Conservation (phyloP, 1,139 yeast genomes). For the Suhomyces kunorum region DNA sequence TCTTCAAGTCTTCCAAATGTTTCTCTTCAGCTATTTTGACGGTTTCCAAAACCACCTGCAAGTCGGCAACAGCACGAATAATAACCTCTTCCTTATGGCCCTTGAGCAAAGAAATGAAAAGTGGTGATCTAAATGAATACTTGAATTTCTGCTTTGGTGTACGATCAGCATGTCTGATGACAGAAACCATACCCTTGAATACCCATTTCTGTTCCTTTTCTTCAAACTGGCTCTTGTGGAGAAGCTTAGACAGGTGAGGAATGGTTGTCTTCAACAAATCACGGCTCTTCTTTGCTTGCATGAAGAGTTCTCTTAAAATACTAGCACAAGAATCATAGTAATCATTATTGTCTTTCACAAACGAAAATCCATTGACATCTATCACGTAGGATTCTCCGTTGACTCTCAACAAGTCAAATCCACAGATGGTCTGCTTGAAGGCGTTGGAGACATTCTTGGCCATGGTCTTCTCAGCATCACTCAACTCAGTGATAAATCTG, state of each 20-base stretch:
- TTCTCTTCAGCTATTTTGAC: conserved; percentile 79
- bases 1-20: conserved; percentile 75
- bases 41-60: conserved; percentile 82
- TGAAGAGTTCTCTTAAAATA: conserved; percentile 73
- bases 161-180: conserved; percentile 96
- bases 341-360: conserved; percentile 86
- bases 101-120: conserved; percentile 82
- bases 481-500: conserved; percentile 79
- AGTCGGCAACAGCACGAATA: conserved; percentile 83
- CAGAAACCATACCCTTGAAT: conserved; percentile 87
- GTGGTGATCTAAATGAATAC: conserved; percentile 85
- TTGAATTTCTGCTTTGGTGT: conserved; percentile 99
- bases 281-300: conserved; percentile 53
- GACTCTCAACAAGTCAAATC: conserved; percentile 90
- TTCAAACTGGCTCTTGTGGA: conserved; percentile 52
- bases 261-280: conserved; percentile 43
- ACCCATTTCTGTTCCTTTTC: conserved; percentile 96
- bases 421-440: conserved; percentile 96
- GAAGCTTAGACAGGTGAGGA: conserved; percentile 39
- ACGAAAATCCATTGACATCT: conserved; percentile 97
- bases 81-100: conserved; percentile 97
- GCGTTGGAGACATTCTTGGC: conserved; percentile 73
- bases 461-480: conserved; percentile 73
- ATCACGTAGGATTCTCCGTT: conserved; percentile 88
- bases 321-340: conserved; percentile 85